Evolutionary conservation across 768 basidiomycete species (phyloP).

Genomic region (Rubroboletus pulcherrimus): DNA sequence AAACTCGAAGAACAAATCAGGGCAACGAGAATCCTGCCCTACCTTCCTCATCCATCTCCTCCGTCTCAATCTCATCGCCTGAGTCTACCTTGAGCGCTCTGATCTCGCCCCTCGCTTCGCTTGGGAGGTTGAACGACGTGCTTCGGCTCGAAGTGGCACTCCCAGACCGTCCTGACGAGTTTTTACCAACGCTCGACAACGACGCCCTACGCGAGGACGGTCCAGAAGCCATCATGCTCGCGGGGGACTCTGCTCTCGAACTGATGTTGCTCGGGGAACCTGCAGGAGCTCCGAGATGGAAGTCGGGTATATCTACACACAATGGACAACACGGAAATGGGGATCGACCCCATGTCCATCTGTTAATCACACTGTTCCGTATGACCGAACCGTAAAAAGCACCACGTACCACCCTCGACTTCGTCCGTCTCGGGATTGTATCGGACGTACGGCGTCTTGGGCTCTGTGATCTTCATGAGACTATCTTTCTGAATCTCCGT

Average conservation of each 20-base stretch:
- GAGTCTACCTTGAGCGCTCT: slow-evolving; percentile 39
- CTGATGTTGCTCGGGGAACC: slow-evolving; percentile 38
- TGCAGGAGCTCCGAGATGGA: slow-evolving; percentile 49
- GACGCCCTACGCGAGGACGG: slow-evolving; percentile 75
- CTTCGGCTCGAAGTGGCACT: slow-evolving; percentile 69
- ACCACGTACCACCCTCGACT: slow-evolving; percentile 72
- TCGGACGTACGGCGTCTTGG: slow-evolving; percentile 94
- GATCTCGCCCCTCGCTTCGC: slow-evolving; percentile 61
- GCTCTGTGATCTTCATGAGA: slow-evolving; percentile 97
- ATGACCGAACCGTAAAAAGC: neutral
- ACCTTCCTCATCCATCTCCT: slow-evolving; percentile 92
- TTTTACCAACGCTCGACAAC: slow-evolving; percentile 59
- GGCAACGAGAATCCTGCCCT: slow-evolving; percentile 16
- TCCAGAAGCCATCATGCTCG: slow-evolving; percentile 57
- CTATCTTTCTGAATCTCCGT: slow-evolving; percentile 95
- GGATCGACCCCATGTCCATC: neutral
- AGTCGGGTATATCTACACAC: slow-evolving; percentile 74
- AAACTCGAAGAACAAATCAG: neutral
- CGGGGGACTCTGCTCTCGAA: slow-evolving; percentile 50
- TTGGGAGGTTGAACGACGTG: slow-evolving; percentile 79
- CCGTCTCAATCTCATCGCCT: slow-evolving; percentile 60
- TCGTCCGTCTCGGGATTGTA: slow-evolving; percentile 86
- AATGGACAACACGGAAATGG: neutral
- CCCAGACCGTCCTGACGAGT: slow-evolving; percentile 54
- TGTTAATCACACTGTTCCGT: neutral